These are phyloP conservation scores for Saturnispora serradocipensis DNA, from an alignment of 805 yeast species.

Conservation along the genomic window DNA sequence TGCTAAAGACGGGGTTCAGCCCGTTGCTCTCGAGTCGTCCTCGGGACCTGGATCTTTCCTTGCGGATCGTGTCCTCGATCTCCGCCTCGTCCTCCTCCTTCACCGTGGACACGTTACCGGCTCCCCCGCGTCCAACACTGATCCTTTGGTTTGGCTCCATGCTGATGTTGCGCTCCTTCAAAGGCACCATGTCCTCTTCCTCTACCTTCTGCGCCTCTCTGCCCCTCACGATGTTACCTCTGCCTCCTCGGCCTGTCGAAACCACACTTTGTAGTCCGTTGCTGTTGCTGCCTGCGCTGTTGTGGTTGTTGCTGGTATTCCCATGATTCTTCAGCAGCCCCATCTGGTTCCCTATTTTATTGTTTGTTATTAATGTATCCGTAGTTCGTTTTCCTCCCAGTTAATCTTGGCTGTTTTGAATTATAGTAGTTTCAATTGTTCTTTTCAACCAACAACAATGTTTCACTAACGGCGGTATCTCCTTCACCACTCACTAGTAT, in stretches of 20 bases:
- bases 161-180: background rate
- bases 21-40: background rate
- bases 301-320: background rate
- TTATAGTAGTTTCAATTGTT: too few species aligned
- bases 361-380: background rate
- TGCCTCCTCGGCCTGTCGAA: constrained; percentile 4
- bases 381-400: too few species aligned
- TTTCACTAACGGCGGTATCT: too few species aligned
- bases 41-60: background rate
- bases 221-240: constrained; percentile 13
- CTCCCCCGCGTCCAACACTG: constrained; percentile 30
- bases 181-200: constrained; percentile 2
- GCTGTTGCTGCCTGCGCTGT: background rate
- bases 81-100: background rate
- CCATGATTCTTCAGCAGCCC: background rate
- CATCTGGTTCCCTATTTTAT: background rate
- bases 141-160: constrained; percentile 17
- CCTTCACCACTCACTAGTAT: too few species aligned
- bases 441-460: too few species aligned
- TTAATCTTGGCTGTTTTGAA: too few species aligned
- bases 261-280: background rate
- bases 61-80: background rate
- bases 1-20: background rate
- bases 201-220: constrained; percentile 8
- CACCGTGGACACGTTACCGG: constrained; percentile 25